phyloP scores from a whole-genome alignment of 768 basidiomycete genomes.

The Fibroporia radiculosa region DNA sequence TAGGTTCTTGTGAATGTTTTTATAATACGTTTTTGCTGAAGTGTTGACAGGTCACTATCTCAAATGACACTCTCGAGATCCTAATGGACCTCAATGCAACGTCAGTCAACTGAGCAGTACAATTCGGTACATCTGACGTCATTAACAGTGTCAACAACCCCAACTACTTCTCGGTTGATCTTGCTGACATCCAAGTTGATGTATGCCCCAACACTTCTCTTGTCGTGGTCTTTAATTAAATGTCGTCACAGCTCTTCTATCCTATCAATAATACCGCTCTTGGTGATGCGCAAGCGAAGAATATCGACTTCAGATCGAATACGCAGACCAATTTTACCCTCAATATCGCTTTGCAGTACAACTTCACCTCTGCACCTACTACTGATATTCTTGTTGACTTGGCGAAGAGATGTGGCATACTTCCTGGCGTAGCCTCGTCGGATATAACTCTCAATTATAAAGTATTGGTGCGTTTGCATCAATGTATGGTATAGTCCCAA shows the following conservation, averaged over 20 bases:
- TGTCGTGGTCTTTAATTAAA: conserved; percentile 2
- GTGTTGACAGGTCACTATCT: conserved; percentile 24
- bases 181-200: conserved; percentile 56
- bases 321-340: conserved; percentile 62
- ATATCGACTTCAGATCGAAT: conserved; percentile 38
- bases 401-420: conserved; percentile 49
- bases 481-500: neutral
- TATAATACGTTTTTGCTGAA: neutral
- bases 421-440: conserved; percentile 31
- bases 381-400: conserved; percentile 52
- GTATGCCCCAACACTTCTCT: conserved; percentile 25
- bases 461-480: conserved; percentile 43
- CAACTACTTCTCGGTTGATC: conserved; percentile 66
- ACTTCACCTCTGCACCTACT: conserved; percentile 42
- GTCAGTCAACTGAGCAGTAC: conserved; percentile 31
- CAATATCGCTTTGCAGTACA: conserved; percentile 66
- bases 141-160: conserved; percentile 63
- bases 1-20: conserved; percentile 22
- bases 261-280: conserved; percentile 66
- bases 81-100: conserved; percentile 60
- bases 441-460: conserved; percentile 58
- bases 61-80: conserved; percentile 37
- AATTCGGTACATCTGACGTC: neutral
- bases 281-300: conserved; percentile 48
- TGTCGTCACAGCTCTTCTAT: conserved; percentile 50